phyloP scores from a whole-genome alignment of 2,329 filamentous ascomycete genomes.

The Elsinoe ampelina region DNA sequence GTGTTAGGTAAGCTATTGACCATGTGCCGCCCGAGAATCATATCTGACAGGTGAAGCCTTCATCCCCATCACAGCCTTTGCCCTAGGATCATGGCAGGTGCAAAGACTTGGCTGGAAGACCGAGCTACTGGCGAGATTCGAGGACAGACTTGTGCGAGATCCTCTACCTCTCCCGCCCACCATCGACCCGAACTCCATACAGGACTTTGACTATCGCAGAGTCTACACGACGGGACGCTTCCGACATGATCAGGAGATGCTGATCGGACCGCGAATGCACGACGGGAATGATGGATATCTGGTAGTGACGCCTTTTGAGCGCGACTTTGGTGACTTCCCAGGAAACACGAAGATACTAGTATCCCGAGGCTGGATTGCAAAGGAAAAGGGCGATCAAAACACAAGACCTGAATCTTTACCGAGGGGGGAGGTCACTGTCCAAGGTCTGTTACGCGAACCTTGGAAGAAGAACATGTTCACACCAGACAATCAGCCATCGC shows the following conservation, averaged over 20 bases:
- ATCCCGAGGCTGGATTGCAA: constrained; percentile 85
- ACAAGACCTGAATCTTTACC: constrained; percentile 57
- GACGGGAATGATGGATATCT: constrained; percentile 87
- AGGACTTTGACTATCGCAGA: constrained; percentile 85
- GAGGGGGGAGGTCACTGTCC: constrained; percentile 61
- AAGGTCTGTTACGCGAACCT: constrained; percentile 77
- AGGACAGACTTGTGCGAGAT: constrained; percentile 78
- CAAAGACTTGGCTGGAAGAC: constrained; percentile 90
- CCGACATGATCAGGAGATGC: constrained; percentile 89
- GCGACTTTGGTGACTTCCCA: constrained; percentile 32
- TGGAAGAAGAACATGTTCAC: constrained; percentile 99
- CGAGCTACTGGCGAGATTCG: constrained; percentile 78
- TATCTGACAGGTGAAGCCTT: constrained; percentile 43
- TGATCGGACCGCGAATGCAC: constrained; percentile 79
- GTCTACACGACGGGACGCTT: constrained; percentile 66
- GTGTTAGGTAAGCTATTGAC: constrained; percentile 51
- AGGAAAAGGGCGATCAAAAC: constrained; percentile 58
- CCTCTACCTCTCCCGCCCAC: constrained; percentile 78
- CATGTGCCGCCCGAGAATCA: background rate
- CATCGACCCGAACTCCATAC: constrained; percentile 70
- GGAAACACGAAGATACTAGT: constrained; percentile 64
- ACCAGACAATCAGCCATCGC: constrained; percentile 75
- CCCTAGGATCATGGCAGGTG: constrained; percentile 90
- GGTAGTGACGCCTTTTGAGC: constrained; percentile 83
- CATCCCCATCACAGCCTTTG: constrained; percentile 85